These are phyloP conservation scores for Trichophyton verrucosum DNA, from an alignment of 2,329 filamentous ascomycete species.

Conservation along the genomic window DNA sequence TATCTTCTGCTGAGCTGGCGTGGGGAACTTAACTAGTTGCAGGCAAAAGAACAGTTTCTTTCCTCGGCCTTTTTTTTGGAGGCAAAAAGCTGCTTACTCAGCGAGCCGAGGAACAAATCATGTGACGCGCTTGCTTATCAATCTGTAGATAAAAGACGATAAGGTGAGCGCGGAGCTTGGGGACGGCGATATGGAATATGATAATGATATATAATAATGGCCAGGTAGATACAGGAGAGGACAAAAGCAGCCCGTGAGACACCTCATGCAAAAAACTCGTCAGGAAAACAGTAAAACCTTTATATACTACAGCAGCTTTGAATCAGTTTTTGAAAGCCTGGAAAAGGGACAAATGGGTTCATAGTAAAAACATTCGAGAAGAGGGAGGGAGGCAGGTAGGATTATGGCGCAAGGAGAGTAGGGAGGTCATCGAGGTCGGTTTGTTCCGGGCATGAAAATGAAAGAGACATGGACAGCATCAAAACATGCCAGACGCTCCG, in stretches of 20 bases:
- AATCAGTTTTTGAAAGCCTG: background rate
- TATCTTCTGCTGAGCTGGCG: background rate
- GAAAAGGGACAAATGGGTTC: background rate
- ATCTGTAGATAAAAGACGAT: background rate
- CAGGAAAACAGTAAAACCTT: background rate
- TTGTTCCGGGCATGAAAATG: background rate
- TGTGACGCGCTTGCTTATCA: background rate
- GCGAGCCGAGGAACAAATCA: background rate
- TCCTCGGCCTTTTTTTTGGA: background rate
- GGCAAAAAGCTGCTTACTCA: background rate
- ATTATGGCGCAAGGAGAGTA: background rate
- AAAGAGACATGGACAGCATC: background rate
- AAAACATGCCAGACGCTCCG: background rate
- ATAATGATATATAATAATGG: background rate
- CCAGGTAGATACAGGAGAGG: background rate
- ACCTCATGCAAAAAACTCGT: background rate
- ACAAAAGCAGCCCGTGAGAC: background rate
- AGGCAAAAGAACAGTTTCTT: background rate
- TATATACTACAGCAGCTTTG: constrained; percentile 2
- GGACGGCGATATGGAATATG: background rate
- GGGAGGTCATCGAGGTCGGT: background rate
- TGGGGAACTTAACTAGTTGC: background rate
- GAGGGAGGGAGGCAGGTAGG: background rate
- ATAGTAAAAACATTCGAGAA: background rate
- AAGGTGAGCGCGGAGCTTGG: background rate